Evolutionary conservation across 805 yeast genomes (phyloP), one percentile per base, ranked within the genome.

Genomic region (Saccharomycopsis malanga): DNA sequence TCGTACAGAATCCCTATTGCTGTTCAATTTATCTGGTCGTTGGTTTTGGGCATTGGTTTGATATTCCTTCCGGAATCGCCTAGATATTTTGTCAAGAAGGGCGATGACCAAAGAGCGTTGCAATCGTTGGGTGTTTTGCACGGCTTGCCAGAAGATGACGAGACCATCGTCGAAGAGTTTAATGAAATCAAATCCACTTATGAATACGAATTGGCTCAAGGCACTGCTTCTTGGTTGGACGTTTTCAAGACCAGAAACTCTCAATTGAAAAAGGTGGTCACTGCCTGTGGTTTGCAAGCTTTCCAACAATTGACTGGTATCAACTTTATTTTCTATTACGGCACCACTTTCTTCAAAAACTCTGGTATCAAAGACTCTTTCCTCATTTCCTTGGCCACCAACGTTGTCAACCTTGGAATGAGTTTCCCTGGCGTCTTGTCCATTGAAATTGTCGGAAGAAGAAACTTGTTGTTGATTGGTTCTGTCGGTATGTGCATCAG

Each of bases 301-400:
- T 72, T 79, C 69, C 84, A 78, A 61, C 88, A 83, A 66, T 70
- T 79, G 58, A 77, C 86, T 35, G 89, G 88, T 64, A 74, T 80
- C 58, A 81, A 82, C 66, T 81, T 79, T 58, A 73, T 82, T 58
- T 78, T 82, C 67, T 82, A 82, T 70, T 83, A 75, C 61, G 81
- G 82, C 60, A 79, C 83, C 21, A 70, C 77, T 29, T 76, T 80
- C 62, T 80, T 82, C 65, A 67, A 66, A 55, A 65, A 70, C 52
- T 66, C 67, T 44, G 76, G 83, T 59, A 65, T 73, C 49, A 55
- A 66, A 2, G 77, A 74, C 51, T 70, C 76, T 57, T 68, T 74
- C 55, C 58, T 64, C 52, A 66, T 70, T 47, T 67, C 71, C 46
- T 65, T 69, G 42, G 64, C 68, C 6, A 67, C 72, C 6, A 66